Evolutionary conservation across 306 rosid genomes (phyloP).

Genomic region (Trifolium dubium): DNA sequence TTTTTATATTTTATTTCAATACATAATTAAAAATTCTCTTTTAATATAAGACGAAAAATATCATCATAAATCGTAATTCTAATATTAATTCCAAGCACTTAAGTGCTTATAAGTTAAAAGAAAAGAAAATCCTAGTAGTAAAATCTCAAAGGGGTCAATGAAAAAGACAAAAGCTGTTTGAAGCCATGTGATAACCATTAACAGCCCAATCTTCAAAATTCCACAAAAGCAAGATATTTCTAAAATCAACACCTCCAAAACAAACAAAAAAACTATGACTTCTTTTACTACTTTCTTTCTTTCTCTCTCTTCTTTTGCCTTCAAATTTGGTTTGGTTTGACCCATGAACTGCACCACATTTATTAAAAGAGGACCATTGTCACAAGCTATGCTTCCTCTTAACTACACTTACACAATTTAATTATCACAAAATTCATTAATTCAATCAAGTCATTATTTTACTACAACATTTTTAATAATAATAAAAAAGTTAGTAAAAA

Average conservation of each 20-base stretch:
- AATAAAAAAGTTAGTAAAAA: too few relatives aligned
- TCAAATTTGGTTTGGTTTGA: constrained; percentile 53
- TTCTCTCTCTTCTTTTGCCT: constrained; percentile 36
- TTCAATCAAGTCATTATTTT: constrained; percentile 2
- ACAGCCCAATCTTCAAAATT: constrained; percentile 16
- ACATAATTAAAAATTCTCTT: too few relatives aligned
- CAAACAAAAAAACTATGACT: constrained; percentile 9
- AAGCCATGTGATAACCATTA: constrained; percentile 25
- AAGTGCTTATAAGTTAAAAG: too few relatives aligned
- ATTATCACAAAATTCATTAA: constrained; percentile 17
- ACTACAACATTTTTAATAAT: not conserved
- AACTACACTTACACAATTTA: constrained; percentile 36
- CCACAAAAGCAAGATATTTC: constrained; percentile 42
- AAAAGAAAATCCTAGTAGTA: not conserved
- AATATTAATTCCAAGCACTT: too few relatives aligned
- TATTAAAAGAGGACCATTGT: constrained; percentile 49
- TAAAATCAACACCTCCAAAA: constrained; percentile 3
- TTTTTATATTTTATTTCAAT: too few relatives aligned
- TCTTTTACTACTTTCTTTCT: constrained; percentile 27
- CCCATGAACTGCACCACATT: constrained; percentile 49
- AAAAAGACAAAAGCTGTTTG: not conserved
- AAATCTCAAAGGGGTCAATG: not conserved
- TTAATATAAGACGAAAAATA: too few relatives aligned
- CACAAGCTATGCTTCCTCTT: constrained; percentile 51
- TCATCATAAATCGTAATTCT: too few relatives aligned